Evolutionary conservation across 176 grass and related monocot genomes (phyloP).

Genomic region (Echinochloa phyllopogon): DNA sequence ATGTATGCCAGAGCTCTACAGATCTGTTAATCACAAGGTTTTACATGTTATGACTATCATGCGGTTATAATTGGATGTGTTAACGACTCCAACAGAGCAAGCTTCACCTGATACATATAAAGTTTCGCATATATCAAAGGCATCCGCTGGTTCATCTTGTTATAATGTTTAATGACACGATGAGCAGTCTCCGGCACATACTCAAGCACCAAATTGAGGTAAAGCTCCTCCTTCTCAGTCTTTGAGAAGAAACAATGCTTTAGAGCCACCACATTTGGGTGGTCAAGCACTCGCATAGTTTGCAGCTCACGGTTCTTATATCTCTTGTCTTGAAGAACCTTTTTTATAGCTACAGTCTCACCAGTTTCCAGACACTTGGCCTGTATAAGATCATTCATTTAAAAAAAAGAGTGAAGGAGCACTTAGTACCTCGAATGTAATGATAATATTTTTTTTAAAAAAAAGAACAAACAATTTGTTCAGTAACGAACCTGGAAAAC

Average conservation of each 20-base stretch:
- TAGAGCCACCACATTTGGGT: conserved; percentile 84
- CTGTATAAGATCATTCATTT: conserved; percentile 39
- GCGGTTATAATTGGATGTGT: background rate
- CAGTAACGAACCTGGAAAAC: conserved; percentile 75
- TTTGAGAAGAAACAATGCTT: conserved; percentile 96
- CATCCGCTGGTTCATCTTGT: conserved; percentile 89
- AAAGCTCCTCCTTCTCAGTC: conserved; percentile 89
- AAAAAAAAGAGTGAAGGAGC: background rate
- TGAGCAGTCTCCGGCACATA: conserved; percentile 95
- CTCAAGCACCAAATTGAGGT: conserved; percentile 94
- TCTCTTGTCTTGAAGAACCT: conserved; percentile 92
- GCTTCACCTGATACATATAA: conserved; percentile 89
- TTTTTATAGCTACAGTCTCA: conserved; percentile 93
- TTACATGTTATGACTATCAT: background rate
- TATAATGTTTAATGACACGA: conserved; percentile 81
- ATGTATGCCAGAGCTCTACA: conserved; percentile 86
- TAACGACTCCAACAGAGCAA: conserved; percentile 8
- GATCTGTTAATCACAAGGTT: conserved; percentile 64
- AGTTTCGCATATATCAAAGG: conserved; percentile 88
- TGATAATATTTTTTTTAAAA: background rate
- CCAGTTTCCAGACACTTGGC: conserved; percentile 87
- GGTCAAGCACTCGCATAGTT: conserved; percentile 84
- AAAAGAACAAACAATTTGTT: background rate
- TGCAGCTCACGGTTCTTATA: conserved; percentile 93
- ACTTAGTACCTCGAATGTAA: conserved; percentile 8